Evolutionary conservation across 352 stramenopile genomes (phyloP).

Genomic region (Phytophthora foliorum): DNA sequence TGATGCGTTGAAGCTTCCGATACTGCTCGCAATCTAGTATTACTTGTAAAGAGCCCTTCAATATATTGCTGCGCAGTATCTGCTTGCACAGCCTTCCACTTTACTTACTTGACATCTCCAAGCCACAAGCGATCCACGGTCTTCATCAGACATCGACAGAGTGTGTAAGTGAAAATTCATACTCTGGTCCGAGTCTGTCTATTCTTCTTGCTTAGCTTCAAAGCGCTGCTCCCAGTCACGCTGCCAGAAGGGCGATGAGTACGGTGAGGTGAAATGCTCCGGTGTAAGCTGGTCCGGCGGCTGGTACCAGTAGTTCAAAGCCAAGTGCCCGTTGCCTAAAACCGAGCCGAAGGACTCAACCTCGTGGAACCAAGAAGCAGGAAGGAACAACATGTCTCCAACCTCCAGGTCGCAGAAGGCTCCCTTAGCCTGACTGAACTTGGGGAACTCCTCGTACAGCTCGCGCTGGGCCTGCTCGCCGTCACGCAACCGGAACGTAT

Average conservation of each 20-base stretch:
- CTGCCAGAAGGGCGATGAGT: slow-evolving; percentile 83
- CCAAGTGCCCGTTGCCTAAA: slow-evolving; percentile 71
- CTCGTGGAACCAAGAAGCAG: slow-evolving; percentile 98
- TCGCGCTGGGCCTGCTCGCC: slow-evolving; percentile 34
- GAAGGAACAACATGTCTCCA: slow-evolving; percentile 97
- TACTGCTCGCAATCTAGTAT: too few relatives aligned
- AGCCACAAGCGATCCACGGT: too few relatives aligned
- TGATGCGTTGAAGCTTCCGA: too few relatives aligned
- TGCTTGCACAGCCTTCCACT: too few relatives aligned
- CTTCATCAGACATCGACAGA: neutral
- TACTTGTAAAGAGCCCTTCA: too few relatives aligned
- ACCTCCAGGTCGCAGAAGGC: slow-evolving; percentile 85
- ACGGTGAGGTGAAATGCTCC: slow-evolving; percentile 67
- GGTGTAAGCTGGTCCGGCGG: slow-evolving; percentile 68
- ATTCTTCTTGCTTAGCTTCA: slow-evolving; percentile 20
- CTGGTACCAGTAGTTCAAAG: slow-evolving; percentile 93
- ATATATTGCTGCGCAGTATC: too few relatives aligned
- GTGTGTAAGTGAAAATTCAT: neutral
- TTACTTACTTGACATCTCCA: too few relatives aligned
- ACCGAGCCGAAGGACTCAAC: slow-evolving; percentile 88
- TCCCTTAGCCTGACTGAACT: slow-evolving; percentile 62
- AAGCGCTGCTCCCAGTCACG: slow-evolving; percentile 71
- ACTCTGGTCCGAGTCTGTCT: neutral
- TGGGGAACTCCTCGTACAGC: slow-evolving; percentile 66
- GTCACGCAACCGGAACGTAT: slow-evolving; percentile 58